These are phyloP conservation scores for Fonsecaea pedrosoi DNA, from an alignment of 2,329 filamentous ascomycete species.

Conservation along the genomic window DNA sequence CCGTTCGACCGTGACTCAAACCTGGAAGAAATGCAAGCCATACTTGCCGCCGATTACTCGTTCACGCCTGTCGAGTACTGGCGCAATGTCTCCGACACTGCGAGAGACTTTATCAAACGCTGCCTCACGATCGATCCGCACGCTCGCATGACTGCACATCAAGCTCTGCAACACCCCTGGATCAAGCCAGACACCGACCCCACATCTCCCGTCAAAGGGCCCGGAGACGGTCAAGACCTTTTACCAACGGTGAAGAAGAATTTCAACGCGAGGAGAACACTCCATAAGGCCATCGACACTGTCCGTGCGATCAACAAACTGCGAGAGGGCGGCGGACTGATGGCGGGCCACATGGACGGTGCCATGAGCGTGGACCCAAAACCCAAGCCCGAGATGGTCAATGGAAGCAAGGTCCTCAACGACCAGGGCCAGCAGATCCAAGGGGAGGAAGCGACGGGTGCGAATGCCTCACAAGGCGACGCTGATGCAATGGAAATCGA, in stretches of 20 bases:
- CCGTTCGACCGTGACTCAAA: conserved; percentile 97
- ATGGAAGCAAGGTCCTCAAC: conserved; percentile 52
- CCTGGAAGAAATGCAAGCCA: conserved; percentile 99
- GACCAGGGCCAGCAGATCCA: conserved; percentile 43
- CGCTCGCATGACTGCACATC: conserved; percentile 88
- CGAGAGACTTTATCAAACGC: conserved; percentile 88
- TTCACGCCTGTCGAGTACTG: conserved; percentile 96
- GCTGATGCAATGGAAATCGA: conserved; percentile 60
- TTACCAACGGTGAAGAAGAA: conserved; percentile 73
- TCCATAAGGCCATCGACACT: conserved; percentile 72
- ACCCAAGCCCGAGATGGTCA: conserved; percentile 55
- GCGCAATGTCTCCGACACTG: conserved; percentile 84
- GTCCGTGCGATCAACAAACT: conserved; percentile 73
- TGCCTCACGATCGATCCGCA: conserved; percentile 91
- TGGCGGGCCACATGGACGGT: conserved; percentile 65
- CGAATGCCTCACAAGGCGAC: conserved; percentile 47
- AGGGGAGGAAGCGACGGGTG: conserved; percentile 41
- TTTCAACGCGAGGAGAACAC: conserved; percentile 69
- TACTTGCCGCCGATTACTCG: conserved; percentile 92
- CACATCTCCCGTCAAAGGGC: conserved; percentile 43
- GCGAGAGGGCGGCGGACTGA: conserved; percentile 64
- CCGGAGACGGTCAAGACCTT: conserved; percentile 58
- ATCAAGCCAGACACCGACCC: conserved; percentile 61
- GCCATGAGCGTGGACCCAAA: conserved; percentile 64
- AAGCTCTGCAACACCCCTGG: conserved; percentile 70